A percentile compares a stretch with the other conserved stretches of the same genome.
Evolutionary conservation across 768 basidiomycete genomes (phyloP).

Genomic region (Tephrocybe sp.): DNA sequence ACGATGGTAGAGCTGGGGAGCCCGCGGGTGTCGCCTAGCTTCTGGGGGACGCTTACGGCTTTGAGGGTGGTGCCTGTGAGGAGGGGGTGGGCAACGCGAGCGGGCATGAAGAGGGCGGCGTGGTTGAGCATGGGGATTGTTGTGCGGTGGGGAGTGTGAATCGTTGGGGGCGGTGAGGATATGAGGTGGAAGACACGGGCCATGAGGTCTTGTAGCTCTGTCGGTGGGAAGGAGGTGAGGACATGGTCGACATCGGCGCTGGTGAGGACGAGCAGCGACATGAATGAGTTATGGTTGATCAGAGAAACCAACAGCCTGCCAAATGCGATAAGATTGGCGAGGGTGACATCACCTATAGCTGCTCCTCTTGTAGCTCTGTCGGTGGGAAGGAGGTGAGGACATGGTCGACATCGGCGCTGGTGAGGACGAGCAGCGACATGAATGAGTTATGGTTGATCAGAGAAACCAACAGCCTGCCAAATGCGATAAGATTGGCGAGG

Average conservation of each 20-base stretch:
- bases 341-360: too few species aligned
- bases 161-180: conserved; percentile 23
- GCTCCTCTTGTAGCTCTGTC: conserved; percentile 43
- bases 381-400: conserved; percentile 47
- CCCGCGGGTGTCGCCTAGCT: conserved; percentile 44
- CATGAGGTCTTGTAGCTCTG: conserved; percentile 55
- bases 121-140: conserved; percentile 53
- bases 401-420: conserved; percentile 54
- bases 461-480: too few species aligned
- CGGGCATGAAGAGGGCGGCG: conserved; percentile 82
- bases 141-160: conserved; percentile 59
- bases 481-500: too few species aligned
- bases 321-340: too few species aligned
- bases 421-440: conserved; percentile 61
- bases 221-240: conserved; percentile 41
- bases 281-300: conserved; percentile 19
- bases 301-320: too few species aligned
- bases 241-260: conserved; percentile 55
- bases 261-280: conserved; percentile 64
- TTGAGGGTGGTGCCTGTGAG: conserved; percentile 66
- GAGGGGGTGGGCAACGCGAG: conserved; percentile 40
- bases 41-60: conserved; percentile 73
- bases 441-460: neutral
- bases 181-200: conserved; percentile 54
- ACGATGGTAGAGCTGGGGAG: conserved; percentile 78